Evolutionary conservation across 1,284 basidiomycete genomes (phyloP).

Genomic region (Leucoagaricus sp.): DNA sequence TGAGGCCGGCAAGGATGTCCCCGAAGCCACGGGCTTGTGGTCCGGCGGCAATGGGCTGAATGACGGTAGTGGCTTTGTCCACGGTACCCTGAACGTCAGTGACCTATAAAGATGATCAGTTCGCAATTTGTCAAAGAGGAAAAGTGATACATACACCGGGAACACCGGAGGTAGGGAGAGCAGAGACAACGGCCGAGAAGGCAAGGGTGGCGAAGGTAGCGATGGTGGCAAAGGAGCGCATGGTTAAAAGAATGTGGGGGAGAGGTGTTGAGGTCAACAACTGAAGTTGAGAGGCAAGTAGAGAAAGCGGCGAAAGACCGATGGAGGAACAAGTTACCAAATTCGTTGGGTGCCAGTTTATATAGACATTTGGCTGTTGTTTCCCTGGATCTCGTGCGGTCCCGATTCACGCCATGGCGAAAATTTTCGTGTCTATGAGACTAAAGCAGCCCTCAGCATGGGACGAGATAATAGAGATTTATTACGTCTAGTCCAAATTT

Average conservation of each 20-base stretch:
- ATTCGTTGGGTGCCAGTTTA: background rate
- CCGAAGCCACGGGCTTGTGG: background rate
- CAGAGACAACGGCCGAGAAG: conserved; percentile 5
- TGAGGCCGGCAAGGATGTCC: too few relatives aligned
- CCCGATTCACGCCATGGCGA: too few relatives aligned
- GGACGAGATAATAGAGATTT: too few relatives aligned
- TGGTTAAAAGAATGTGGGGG: conserved; percentile 13
- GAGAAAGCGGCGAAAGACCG: background rate
- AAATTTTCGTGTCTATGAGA: too few relatives aligned
- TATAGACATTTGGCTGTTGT: too few relatives aligned
- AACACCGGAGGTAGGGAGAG: background rate
- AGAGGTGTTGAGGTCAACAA: background rate
- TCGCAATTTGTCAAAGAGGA: too few relatives aligned
- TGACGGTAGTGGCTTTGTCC: too few relatives aligned
- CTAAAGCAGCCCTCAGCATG: too few relatives aligned
- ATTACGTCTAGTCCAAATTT: too few relatives aligned
- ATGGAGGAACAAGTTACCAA: background rate
- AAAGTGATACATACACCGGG: background rate
- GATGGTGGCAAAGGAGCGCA: conserved; percentile 15
- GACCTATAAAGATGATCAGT: background rate
- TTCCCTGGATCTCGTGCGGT: too few relatives aligned
- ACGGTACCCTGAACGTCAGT: background rate
- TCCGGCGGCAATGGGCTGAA: too few relatives aligned
- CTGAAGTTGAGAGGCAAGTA: background rate
- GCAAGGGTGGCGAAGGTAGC: conserved; percentile 11